These are phyloP conservation scores for Diaporthe aspalathi DNA, from an alignment of 2,329 filamentous ascomycete species.

Conservation along the genomic window DNA sequence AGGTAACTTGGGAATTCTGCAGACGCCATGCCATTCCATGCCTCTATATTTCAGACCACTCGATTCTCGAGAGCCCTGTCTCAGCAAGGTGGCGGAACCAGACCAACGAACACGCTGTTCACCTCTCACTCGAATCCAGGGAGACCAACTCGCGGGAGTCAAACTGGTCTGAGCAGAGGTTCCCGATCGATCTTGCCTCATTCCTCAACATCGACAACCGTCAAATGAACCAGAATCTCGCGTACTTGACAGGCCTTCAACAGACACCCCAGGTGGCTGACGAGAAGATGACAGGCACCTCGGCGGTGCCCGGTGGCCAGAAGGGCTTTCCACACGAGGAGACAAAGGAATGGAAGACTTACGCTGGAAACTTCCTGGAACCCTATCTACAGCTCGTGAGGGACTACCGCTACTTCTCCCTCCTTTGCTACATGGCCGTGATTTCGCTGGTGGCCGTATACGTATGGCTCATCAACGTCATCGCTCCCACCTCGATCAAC, in stretches of 20 bases:
- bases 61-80: conserved; percentile 49
- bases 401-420: conserved; percentile 9
- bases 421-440: conserved; percentile 18
- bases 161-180: conserved; percentile 51
- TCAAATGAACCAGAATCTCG: conserved; percentile 65
- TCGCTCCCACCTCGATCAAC: neutral
- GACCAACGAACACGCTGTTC: conserved; percentile 56
- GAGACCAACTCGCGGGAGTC: conserved; percentile 46
- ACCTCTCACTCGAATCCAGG: conserved; percentile 59
- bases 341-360: conserved; percentile 7
- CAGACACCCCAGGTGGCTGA: conserved; percentile 38
- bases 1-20: conserved; percentile 60
- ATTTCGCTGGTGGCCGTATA: neutral
- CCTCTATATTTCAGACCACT: conserved; percentile 60
- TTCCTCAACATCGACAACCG: conserved; percentile 63
- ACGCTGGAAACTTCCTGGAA: neutral
- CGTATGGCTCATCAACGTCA: neutral
- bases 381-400: neutral
- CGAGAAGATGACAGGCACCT: conserved; percentile 31
- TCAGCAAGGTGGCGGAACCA: conserved; percentile 50
- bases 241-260: conserved; percentile 57
- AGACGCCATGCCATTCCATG: conserved; percentile 58
- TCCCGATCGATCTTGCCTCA: conserved; percentile 61
- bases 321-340: neutral
- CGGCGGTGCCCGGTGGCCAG: neutral